Base-by-base conservation (phyloP, 139 green algal genomes). In the Mesotaenium endlicherianum region DNA sequence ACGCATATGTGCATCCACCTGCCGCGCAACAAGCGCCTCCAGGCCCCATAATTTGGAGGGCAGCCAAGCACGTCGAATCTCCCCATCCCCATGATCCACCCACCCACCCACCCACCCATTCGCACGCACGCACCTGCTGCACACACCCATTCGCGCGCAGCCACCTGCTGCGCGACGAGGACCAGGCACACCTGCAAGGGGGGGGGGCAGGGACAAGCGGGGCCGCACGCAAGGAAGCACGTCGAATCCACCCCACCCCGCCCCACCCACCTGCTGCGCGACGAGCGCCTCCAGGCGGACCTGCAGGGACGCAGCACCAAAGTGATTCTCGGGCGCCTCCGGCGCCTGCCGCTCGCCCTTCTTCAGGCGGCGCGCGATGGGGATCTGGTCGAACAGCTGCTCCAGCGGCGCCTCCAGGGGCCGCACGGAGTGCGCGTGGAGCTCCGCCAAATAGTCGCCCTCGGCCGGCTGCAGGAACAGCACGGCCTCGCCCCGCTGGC, bases 381-480 rank as follows among this genome's bases (percentile, higher is more conserved):
- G 50, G 30, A 83, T 75, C 26, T 70, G 40, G 76, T 83, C 53
- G 8, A 86, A 31, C n/a, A 86, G 14, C 0, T 8, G 40, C 8
- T 44, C 20, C 20, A 81, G 45, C 0, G 44, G n/a, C 68, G 59
- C 49, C 39, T 45, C 11, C 30, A 45, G 68, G 30, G 80, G 50
- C 6, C 16, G 4, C 45, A 86, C 80, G 31, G 44, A 8, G 41
- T 43, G 76, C 20, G 45, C 8, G 5, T 72, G 41, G 6, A 98
- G 91, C 76, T 94, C 79, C 3, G 90, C 69, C 42, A 95, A 69
- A 83, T 97, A 98, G n/a, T 86, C 89, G 38, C 70, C 40, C 87
- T 98, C 95, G 5, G 78, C 82, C 31, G 95, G 95, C 88, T 93
- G 88, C n/a, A 98, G 89, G 72, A 98, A 93, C 30, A 98, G 83